phyloP scores from a whole-genome alignment of 1,284 basidiomycete species.

The Bjerkandera adusta region DNA sequence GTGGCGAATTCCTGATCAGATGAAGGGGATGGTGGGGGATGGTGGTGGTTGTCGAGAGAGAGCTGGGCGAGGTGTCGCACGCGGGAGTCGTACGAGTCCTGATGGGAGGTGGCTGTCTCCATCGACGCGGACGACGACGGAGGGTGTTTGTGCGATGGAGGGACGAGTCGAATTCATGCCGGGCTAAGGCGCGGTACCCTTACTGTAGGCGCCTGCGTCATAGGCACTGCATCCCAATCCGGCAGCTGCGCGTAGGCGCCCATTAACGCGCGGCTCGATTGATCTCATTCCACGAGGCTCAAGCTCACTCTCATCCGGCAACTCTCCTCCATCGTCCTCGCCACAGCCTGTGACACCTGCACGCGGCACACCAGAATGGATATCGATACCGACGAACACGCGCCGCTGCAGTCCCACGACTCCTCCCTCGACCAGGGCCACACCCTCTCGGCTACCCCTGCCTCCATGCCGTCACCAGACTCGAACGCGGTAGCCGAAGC shows the following conservation, averaged over 20 bases:
- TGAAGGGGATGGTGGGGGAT: slow-evolving; percentile 19
- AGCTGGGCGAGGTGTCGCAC: slow-evolving; percentile 18
- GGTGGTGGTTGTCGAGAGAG: slow-evolving; percentile 15
- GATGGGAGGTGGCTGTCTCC: slow-evolving; percentile 10
- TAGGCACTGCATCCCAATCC: neutral
- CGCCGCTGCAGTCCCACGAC: neutral
- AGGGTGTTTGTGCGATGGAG: slow-evolving; percentile 11
- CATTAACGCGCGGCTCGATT: neutral
- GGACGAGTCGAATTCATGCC: slow-evolving; percentile 1
- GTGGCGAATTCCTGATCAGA: slow-evolving; percentile 24
- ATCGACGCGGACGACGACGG: slow-evolving; percentile 18
- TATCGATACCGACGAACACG: neutral
- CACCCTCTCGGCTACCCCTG: slow-evolving; percentile 3
- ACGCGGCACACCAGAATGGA: too few species aligned
- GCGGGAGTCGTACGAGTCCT: slow-evolving; percentile 16
- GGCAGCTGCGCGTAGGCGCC: neutral
- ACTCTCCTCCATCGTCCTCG: too few species aligned
- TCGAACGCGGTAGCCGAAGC: slow-evolving; percentile 17
- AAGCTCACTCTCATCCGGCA: too few species aligned
- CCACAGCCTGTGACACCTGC: too few species aligned
- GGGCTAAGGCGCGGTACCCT: too few species aligned
- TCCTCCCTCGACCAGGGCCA: slow-evolving; percentile 1
- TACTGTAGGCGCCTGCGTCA: too few species aligned
- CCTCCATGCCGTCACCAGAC: slow-evolving; percentile 10
- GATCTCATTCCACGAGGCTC: neutral